A percentile compares a stretch with the other conserved stretches of the same genome.
These are phyloP conservation scores for Barbarea vulgaris DNA, from an alignment of 345 rosid genomes.

Conservation along the genomic window DNA sequence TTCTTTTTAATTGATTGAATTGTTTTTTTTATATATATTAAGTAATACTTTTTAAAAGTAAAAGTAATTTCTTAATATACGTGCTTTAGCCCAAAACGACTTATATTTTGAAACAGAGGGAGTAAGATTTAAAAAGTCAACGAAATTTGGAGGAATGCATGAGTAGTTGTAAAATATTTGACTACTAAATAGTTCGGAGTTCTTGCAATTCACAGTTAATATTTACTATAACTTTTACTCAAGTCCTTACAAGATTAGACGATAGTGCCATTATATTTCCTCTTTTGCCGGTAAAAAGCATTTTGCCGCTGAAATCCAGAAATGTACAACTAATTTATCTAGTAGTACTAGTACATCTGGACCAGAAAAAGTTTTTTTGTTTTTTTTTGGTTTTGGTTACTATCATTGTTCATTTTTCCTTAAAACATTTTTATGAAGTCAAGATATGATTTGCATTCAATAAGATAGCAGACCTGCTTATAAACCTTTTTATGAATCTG, in stretches of 20 bases:
- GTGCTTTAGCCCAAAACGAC: no score
- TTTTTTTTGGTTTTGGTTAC: not conserved
- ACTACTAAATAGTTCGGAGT: not conserved
- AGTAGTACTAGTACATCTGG: not conserved
- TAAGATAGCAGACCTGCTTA: not conserved
- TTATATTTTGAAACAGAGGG: no score
- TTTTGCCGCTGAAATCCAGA: not conserved
- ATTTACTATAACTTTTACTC: constrained; percentile 9
- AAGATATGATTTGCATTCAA: not conserved
- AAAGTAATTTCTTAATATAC: no score
- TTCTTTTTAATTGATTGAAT: no score
- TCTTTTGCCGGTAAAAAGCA: constrained; percentile 5
- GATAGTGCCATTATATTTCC: not conserved
- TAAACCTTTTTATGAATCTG: no score
- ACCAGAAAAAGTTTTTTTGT: not conserved
- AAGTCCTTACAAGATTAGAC: not conserved
- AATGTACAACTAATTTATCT: not conserved
- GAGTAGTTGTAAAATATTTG: not conserved
- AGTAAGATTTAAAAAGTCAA: constrained; percentile 10
- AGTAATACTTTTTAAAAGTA: no score
- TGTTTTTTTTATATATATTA: no score
- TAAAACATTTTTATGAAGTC: not conserved
- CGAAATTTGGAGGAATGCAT: constrained; percentile 15
- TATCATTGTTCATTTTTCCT: not conserved
- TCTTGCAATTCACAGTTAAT: not conserved